Conservation (phyloP, 352 stramenopile genomes). For the Phytophthora parvispora region DNA sequence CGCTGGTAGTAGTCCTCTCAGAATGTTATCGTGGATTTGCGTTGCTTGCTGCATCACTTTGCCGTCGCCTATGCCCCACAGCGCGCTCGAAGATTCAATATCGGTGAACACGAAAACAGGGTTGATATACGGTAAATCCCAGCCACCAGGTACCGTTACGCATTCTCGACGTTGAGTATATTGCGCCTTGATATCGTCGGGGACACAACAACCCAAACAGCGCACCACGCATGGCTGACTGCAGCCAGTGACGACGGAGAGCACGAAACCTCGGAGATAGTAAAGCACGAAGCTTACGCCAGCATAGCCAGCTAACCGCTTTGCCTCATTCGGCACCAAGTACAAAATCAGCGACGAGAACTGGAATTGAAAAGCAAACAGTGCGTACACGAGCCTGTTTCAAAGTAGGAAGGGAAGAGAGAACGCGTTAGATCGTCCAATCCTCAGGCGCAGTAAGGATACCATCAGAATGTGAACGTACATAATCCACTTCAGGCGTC, state of each 20-base stretch:
- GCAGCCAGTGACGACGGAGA: conserved; percentile 52
- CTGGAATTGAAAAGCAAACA: conserved; percentile 69
- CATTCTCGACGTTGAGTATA: conserved; percentile 33
- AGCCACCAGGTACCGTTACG: not conserved
- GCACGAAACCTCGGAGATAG: conserved; percentile 48
- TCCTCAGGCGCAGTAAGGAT: no score
- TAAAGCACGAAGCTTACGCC: conserved; percentile 51
- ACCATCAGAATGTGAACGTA: conserved; percentile 5
- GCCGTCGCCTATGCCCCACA: conserved; percentile 49
- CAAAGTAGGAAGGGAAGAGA: not conserved
- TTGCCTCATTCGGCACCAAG: conserved; percentile 10
- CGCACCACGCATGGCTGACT: conserved; percentile 53
- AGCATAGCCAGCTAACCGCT: conserved; percentile 28
- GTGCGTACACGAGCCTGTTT: conserved; percentile 39
- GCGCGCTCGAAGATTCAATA: conserved; percentile 62
- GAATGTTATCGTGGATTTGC: conserved; percentile 51
- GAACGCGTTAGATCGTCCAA: not conserved
- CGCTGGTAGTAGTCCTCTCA: conserved; percentile 31
- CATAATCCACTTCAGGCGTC: conserved; percentile 60
- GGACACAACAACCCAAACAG: conserved; percentile 39
- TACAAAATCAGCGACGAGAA: conserved; percentile 57
- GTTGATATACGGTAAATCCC: conserved; percentile 23
- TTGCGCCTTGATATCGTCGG: conserved; percentile 40
- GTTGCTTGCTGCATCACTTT: conserved; percentile 47
- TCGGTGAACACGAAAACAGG: conserved; percentile 72